Conservation (phyloP, 768 basidiomycete species). For the Mycena pura region DNA sequence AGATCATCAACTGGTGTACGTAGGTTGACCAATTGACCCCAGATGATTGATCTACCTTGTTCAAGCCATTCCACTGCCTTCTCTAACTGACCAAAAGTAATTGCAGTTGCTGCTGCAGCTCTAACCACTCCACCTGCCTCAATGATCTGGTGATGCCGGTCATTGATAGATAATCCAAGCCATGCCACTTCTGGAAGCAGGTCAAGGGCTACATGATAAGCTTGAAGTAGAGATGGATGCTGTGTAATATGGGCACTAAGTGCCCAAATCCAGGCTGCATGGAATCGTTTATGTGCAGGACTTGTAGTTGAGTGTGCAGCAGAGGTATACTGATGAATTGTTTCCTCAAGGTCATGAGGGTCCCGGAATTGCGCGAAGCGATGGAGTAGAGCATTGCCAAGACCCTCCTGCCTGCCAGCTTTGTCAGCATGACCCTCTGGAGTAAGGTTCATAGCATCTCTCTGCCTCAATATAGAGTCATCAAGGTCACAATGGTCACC, state of each 20-base stretch:
- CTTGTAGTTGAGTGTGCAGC: background rate
- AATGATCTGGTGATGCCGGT: too few species aligned
- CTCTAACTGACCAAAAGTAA: too few species aligned
- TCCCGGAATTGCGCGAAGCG: background rate
- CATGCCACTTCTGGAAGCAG: too few species aligned
- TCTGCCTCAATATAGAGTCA: conserved; percentile 3
- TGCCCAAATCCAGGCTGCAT: background rate
- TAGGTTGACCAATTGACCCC: too few species aligned
- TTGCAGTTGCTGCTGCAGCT: too few species aligned
- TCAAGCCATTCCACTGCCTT: too few species aligned
- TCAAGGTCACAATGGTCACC: conserved; percentile 8
- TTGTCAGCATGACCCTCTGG: conserved; percentile 23
- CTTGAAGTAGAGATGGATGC: background rate
- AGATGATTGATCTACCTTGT: too few species aligned
- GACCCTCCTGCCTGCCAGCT: conserved; percentile 7
- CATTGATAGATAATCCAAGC: too few species aligned
- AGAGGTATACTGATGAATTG: background rate
- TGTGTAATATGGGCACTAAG: too few species aligned
- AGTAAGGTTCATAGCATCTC: conserved; percentile 17
- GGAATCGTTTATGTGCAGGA: background rate
- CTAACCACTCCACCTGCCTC: too few species aligned
- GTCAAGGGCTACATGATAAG: background rate
- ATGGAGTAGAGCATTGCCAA: background rate
- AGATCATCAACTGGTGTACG: too few species aligned
- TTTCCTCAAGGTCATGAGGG: background rate